Evolutionary conservation across 2,329 filamentous ascomycete genomes (phyloP), one percentile per base, ranked within the genome.

Genomic region (Zalaria obscura): DNA sequence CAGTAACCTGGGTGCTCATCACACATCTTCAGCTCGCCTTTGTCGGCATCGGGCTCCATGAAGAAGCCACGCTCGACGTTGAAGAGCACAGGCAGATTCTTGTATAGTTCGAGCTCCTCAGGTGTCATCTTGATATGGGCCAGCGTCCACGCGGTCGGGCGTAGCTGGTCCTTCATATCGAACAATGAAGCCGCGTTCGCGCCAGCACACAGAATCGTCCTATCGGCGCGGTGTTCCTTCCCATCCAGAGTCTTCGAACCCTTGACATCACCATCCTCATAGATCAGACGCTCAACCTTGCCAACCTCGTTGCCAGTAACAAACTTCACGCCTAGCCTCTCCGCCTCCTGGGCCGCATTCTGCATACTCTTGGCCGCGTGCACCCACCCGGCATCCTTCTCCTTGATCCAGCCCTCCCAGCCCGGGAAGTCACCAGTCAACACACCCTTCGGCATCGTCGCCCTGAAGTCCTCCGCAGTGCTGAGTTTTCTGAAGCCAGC

Each of bases 1-100:
- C 65, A 68, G 45, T 75, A 76, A 4, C 72, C 72, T 0, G 72
- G 71, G 43, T 75, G 71, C 47, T 75, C 70, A 46, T 76, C 72
- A 50, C 73, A 68, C 39, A 71, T 60, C 48, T 70, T 70, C 5
- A 70, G 54, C 43, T 69, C 61, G 34, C 60, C 56, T 3, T 57
- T 61, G 38, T 67, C 64, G 31, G 61, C 65, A 34, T 68, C 65
- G 1, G 67, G 66, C 41, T 70, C 67, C 53, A 69, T 66, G 53
- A 70, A 69, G 51, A 70, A 70, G 3, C 66, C 67, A 27, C 61
- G 58, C 45, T 69, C 66, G 25, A 67, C 62, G 35, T 67, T 65
- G 50, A 67, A 69, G 41, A 57, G 61, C 40, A 74, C 67, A 0
- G 70, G 71, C 1, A 74, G 53, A 11, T 68, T 54, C 40, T 57